A percentile compares a stretch with the other conserved stretches of the same genome.
phyloP scores from a whole-genome alignment of 495 filamentous ascomycete species.

The Penicillium cinerascens region DNA sequence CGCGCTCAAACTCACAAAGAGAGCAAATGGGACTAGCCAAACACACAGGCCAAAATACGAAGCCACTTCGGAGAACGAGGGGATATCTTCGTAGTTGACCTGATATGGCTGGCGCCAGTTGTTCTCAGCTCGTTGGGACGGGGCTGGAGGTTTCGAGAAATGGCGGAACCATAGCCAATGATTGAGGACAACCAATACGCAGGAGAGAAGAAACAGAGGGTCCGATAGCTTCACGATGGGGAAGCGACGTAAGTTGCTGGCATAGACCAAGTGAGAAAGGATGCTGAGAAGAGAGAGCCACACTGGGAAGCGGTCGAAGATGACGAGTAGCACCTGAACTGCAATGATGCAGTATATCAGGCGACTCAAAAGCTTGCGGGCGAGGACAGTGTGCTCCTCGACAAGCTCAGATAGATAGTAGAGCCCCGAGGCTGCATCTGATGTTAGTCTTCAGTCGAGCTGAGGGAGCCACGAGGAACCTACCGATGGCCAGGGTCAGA shows the following conservation, averaged over 20 bases:
- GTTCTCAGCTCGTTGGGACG: slow-evolving; percentile 21
- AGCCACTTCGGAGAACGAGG: slow-evolving; percentile 90
- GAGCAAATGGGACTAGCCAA: slow-evolving; percentile 92
- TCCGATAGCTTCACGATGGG: slow-evolving; percentile 86
- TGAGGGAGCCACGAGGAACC: slow-evolving; percentile 2
- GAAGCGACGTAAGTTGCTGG: slow-evolving; percentile 83
- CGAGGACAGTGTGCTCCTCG: slow-evolving; percentile 92
- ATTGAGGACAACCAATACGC: slow-evolving; percentile 82
- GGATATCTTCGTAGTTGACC: slow-evolving; percentile 53
- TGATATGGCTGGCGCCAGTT: slow-evolving; percentile 57
- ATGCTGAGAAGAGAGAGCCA: slow-evolving; percentile 70
- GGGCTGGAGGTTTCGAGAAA: slow-evolving; percentile 62
- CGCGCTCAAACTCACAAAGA: slow-evolving; percentile 90
- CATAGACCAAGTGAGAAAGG: slow-evolving; percentile 79
- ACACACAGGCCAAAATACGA: slow-evolving; percentile 96
- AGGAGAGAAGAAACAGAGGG: slow-evolving; percentile 82
- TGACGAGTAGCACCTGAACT: slow-evolving; percentile 67
- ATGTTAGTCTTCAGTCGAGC: slow-evolving; percentile 7
- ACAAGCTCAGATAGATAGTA: slow-evolving; percentile 98
- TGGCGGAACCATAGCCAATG: slow-evolving; percentile 96
- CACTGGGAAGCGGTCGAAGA: slow-evolving; percentile 83
- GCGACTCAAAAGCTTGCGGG: slow-evolving; percentile 75
- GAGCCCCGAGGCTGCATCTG: slow-evolving; percentile 73
- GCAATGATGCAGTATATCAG: slow-evolving; percentile 83
- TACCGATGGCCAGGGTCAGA: slow-evolving; percentile 91